Base-by-base conservation (phyloP, 768 basidiomycete species). In the Russula abietina region DNA sequence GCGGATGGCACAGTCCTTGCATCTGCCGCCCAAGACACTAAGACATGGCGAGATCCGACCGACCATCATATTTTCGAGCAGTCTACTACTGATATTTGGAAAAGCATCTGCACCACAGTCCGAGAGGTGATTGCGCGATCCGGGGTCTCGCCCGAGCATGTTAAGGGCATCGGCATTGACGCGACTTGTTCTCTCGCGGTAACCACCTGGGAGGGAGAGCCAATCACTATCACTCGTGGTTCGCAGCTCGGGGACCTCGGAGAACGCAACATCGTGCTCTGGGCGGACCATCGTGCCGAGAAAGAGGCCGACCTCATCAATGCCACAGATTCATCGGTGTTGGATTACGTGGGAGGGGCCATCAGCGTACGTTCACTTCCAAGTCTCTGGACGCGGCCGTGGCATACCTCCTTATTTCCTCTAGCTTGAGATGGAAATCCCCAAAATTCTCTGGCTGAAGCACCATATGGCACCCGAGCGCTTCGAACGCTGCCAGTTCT, bases 51-150 rank as follows among this genome's bases (percentile, higher is more conserved):
- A 66, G 89, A 93, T 76, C 78, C 83, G 1, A 72, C 80, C 36
- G 92, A 98, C 80, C 86, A 92, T 72, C 81, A 88, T 60, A 94
- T 98, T 77, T 99, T 97, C 73, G 97, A 99, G 74, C 97, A 99
- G 74, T 96, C 93, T 36, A 93, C 93, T 0, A 76, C 77, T 26
- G 83, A 98, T 70, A 95, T 97, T 75, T 95, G 93, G 95, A 72
- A 75, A 9, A 80, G 81, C 56, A 86, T 93, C 60, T 81, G 82
- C 48, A 75, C 72, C 58, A 82, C 83, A 36, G 79, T 90, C 62
- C 83, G 79, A 69, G 80, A 79, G 5, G 87, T 91, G 56, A 75
- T 98, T 28, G 64, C 78, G 10, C 75, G 80, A 33, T 80, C 88
- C 0, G 75, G 80, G 3, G 73, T 91, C 32, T 67, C 79, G 33